phyloP scores from a whole-genome alignment of 257 asterid genomes.

The Nicotiana undulata region DNA sequence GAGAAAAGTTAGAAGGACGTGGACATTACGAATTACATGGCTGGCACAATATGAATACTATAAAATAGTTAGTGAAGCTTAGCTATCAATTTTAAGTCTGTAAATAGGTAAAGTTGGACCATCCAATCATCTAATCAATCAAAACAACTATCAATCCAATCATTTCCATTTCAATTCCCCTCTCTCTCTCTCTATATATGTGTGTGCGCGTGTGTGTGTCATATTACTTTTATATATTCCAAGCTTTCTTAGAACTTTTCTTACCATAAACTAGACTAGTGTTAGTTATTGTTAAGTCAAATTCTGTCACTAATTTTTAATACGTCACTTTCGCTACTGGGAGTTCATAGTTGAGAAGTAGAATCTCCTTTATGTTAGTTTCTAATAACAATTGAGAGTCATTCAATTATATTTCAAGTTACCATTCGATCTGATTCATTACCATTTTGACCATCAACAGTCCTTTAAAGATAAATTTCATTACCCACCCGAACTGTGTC shows the following conservation, averaged over 20 bases:
- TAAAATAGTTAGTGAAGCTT: not conserved
- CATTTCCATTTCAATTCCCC: not conserved
- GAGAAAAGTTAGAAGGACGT: not conserved
- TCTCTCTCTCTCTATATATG: too few species aligned
- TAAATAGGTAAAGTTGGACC: not conserved
- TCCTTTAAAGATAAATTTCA: not conserved
- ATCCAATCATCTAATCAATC: not conserved
- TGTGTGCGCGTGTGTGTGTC: not conserved
- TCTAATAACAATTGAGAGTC: not conserved
- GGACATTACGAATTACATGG: not conserved
- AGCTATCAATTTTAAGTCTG: not conserved
- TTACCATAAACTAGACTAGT: not conserved
- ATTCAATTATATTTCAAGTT: not conserved
- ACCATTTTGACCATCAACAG: not conserved
- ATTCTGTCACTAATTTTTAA: not conserved
- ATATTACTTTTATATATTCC: not conserved
- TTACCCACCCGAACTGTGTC: not conserved
- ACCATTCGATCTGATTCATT: not conserved
- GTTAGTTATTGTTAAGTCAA: not conserved
- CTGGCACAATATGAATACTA: too few species aligned
- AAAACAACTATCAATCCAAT: not conserved
- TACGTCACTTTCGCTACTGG: not conserved
- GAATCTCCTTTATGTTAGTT: not conserved
- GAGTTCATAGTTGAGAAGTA: not conserved
- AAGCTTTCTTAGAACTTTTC: not conserved